These are phyloP conservation scores for Vigna unguiculata DNA, from an alignment of 306 rosid genomes.

Conservation along the genomic window DNA sequence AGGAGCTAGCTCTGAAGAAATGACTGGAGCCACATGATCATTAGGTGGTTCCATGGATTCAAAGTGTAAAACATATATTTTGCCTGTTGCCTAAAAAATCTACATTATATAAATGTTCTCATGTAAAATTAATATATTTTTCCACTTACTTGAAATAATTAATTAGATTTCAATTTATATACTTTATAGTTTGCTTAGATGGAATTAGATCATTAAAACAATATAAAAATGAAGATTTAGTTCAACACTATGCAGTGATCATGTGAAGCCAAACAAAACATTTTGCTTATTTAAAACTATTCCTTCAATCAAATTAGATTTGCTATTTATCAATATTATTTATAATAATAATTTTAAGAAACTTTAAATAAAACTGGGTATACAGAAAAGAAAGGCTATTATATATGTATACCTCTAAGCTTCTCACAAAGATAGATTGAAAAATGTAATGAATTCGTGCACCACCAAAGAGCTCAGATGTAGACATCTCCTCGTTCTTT, in stretches of 20 bases:
- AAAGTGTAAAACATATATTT: conserved; percentile 6
- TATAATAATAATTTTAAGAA: background rate
- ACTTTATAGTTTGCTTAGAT: conserved; percentile 22
- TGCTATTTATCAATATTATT: conserved; percentile 3
- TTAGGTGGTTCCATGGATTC: conserved; percentile 17
- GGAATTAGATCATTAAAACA: conserved; percentile 7
- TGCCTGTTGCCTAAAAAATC: conserved; percentile 5
- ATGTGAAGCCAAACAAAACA: background rate
- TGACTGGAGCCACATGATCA: conserved; percentile 13
- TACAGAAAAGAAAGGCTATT: background rate
- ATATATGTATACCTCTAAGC: conserved; percentile 73
- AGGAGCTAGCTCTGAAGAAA: conserved; percentile 33
- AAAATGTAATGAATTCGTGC: conserved; percentile 95
- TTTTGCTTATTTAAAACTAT: background rate
- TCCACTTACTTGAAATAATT: background rate
- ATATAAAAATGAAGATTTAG: conserved; percentile 16
- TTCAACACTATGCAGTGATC: conserved; percentile 12
- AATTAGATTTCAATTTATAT: background rate
- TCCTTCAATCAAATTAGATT: background rate
- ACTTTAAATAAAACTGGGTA: background rate
- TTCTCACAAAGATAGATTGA: conserved; percentile 86
- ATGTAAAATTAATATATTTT: conserved; percentile 13
- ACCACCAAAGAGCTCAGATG: conserved; percentile 90
- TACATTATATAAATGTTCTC: background rate
- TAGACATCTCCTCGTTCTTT: conserved; percentile 88